Evolutionary conservation across 441 rosid species (phyloP).

Genomic region (Gossypium gossypioides): DNA sequence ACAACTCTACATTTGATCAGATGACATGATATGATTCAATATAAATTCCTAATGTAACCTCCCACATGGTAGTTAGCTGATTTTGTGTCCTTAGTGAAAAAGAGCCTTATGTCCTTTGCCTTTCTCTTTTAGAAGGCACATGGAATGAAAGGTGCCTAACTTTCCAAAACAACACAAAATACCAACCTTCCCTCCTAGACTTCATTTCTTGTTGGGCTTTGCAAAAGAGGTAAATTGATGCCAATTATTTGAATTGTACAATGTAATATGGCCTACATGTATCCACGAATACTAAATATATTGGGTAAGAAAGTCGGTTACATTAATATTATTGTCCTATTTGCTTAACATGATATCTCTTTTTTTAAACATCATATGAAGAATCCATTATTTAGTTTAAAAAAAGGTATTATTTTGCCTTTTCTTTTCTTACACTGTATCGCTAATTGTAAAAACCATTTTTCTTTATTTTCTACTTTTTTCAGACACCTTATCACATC

Average conservation of each 20-base stretch:
- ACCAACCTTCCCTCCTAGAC: not conserved
- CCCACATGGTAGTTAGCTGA: not conserved
- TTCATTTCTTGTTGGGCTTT: not conserved
- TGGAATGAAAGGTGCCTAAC: not conserved
- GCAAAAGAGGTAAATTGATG: not conserved
- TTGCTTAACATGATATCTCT: not conserved
- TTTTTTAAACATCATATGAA: no score
- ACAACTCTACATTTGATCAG: no score
- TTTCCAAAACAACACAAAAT: not conserved
- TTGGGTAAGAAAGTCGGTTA: not conserved
- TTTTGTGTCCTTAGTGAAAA: not conserved
- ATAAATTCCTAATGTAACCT: no score
- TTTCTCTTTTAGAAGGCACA: not conserved
- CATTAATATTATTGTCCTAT: not conserved
- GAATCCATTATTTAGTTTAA: no score
- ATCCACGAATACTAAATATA: not conserved
- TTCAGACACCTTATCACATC: no score
- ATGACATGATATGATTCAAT: no score
- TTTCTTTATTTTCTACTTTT: no score
- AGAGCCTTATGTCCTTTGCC: not conserved
- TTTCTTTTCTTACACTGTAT: no score
- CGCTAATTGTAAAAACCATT: no score
- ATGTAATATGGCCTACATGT: not conserved
- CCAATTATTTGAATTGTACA: not conserved
- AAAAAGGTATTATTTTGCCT: no score